Percentiles rank a stretch among this genome's conserved stretches.
Conservation (phyloP, 176 grass and related monocot species). For the Triticum turgidum region DNA sequence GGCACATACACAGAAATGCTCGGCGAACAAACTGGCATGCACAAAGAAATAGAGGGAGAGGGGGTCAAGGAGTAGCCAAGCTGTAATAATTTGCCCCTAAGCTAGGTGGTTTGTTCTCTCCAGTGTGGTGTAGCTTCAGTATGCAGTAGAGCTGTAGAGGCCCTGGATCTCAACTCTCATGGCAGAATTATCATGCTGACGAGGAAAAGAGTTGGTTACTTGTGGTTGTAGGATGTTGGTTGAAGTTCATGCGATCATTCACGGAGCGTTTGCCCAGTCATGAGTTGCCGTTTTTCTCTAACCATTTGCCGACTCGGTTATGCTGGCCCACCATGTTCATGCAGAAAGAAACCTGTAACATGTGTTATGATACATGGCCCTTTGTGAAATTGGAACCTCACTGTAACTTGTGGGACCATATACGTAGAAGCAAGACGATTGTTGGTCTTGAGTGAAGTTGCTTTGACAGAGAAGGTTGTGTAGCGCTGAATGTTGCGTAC, state of each 20-base stretch:
- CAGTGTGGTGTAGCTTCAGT: neutral
- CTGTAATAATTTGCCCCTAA: neutral
- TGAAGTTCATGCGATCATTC: neutral
- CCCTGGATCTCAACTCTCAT: neutral
- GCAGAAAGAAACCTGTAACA: neutral
- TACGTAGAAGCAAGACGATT: neutral
- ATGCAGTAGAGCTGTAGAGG: neutral
- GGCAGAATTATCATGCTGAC: neutral
- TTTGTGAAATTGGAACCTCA: neutral
- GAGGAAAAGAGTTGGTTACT: neutral
- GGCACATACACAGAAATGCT: constrained; percentile 65
- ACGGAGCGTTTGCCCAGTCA: neutral
- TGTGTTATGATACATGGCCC: neutral
- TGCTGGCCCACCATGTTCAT: neutral
- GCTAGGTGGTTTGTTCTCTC: neutral
- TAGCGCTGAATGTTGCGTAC: too few species aligned
- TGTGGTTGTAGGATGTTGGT: neutral
- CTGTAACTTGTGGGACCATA: neutral
- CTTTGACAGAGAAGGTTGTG: neutral
- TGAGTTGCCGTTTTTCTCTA: neutral
- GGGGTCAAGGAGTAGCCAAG: constrained; percentile 25
- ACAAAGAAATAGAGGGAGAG: constrained; percentile 42
- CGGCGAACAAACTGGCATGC: constrained; percentile 43
- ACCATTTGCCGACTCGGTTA: neutral
- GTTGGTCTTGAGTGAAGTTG: neutral